Conservation (phyloP, 129 eudicot genomes). For the Flaveria robusta region DNA sequence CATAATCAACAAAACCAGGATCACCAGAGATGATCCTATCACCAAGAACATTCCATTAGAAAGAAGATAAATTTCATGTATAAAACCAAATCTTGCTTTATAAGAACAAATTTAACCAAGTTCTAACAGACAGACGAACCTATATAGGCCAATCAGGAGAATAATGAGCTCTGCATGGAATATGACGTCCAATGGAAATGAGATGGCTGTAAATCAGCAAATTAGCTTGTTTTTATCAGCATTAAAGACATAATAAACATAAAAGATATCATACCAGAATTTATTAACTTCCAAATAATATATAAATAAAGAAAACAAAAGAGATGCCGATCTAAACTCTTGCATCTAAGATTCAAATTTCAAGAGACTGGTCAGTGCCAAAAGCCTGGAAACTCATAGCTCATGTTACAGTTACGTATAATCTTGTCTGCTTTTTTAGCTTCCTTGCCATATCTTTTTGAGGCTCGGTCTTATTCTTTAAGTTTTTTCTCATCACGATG, state of each 20-base stretch:
- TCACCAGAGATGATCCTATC: slow-evolving; percentile 56
- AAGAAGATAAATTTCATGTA: slow-evolving; percentile 15
- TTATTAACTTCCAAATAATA: background rate
- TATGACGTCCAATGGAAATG: slow-evolving; percentile 39
- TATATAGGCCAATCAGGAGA: slow-evolving; percentile 47
- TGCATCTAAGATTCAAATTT: slow-evolving; percentile 2
- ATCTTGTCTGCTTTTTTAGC: background rate
- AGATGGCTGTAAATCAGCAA: slow-evolving; percentile 43
- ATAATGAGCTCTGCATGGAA: slow-evolving; percentile 41
- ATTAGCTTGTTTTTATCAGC: slow-evolving; percentile 5
- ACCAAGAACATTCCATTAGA: slow-evolving; percentile 28
- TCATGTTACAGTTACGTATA: background rate
- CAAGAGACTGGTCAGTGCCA: background rate
- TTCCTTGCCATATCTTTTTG: background rate
- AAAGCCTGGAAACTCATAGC: background rate
- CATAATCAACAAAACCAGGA: slow-evolving; percentile 57
- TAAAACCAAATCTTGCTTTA: slow-evolving; percentile 1
- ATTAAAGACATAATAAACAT: background rate
- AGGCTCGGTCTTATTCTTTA: background rate
- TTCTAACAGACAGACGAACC: slow-evolving; percentile 38
- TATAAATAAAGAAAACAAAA: background rate
- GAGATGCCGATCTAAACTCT: background rate
- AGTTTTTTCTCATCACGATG: background rate
- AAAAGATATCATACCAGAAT: background rate
- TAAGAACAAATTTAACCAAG: slow-evolving; percentile 11